A percentile compares a stretch with the other conserved stretches of the same genome.
Evolutionary conservation across 2,329 filamentous ascomycete genomes (phyloP).

Genomic region (Tolypocladium endophyticum): DNA sequence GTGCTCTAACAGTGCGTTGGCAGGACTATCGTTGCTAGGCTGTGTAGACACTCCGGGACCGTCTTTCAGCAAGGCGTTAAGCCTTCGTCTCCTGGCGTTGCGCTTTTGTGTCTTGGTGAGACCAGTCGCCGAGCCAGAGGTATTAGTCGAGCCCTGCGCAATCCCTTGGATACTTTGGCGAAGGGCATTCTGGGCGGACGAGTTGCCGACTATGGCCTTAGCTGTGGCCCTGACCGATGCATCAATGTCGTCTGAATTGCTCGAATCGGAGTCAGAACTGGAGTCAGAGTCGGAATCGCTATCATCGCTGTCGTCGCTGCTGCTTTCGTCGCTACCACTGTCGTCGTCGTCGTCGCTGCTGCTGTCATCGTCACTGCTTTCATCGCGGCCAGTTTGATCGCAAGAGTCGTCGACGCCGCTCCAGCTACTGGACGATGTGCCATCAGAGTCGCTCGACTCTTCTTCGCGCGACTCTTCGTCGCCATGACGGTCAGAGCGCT

Average conservation of each 20-base stretch:
- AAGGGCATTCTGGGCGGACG: background rate
- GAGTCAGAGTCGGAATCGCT: slow-evolving; percentile 5
- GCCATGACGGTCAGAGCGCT: no score
- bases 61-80: slow-evolving; percentile 13
- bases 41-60: background rate
- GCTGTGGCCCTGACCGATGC: background rate
- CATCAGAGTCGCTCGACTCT: background rate
- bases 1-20: slow-evolving; percentile 18
- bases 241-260: background rate
- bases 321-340: background rate
- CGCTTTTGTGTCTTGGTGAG: slow-evolving; percentile 36
- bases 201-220: background rate
- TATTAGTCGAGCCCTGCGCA: background rate
- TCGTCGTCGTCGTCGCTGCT: slow-evolving; percentile 1
- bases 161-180: background rate
- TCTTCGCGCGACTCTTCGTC: background rate
- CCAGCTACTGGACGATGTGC: background rate
- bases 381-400: background rate
- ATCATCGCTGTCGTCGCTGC: background rate
- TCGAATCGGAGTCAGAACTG: slow-evolving; percentile 10
- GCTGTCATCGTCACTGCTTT: slow-evolving; percentile 2
- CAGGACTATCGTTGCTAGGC: background rate
- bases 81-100: slow-evolving; percentile 36
- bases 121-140: slow-evolving; percentile 17
- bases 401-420: background rate